These are phyloP conservation scores for Carex parvula DNA, from an alignment of 176 grass and related monocot species.

Conservation along the genomic window DNA sequence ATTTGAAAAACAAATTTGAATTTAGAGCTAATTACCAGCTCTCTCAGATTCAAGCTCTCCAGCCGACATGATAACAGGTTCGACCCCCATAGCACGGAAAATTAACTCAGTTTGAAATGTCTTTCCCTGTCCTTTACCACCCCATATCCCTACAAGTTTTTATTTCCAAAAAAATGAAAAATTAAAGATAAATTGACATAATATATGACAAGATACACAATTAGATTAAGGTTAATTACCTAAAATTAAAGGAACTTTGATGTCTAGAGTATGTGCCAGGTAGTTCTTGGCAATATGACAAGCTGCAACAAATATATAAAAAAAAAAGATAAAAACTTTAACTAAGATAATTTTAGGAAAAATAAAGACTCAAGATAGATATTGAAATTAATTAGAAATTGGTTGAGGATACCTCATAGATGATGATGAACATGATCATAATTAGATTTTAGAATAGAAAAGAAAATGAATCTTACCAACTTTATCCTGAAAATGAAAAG, in stretches of 20 bases:
- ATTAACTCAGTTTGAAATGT: conserved; percentile 98
- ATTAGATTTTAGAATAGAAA: neutral
- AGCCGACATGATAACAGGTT: conserved; percentile 93
- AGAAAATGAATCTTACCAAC: conserved; percentile 56
- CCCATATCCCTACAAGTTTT: conserved; percentile 73
- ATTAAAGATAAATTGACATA: conserved; percentile 4
- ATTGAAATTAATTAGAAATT: neutral
- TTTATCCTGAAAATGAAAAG: conserved; percentile 66
- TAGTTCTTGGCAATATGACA: conserved; percentile 96
- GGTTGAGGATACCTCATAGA: neutral
- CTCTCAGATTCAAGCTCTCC: conserved; percentile 91
- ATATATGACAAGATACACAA: conserved; percentile 20
- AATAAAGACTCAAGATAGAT: neutral
- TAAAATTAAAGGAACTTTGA: conserved; percentile 83
- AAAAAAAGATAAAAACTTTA: conserved; percentile 17
- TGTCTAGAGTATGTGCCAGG: conserved; percentile 54
- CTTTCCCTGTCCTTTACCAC: conserved; percentile 95
- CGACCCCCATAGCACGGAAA: conserved; percentile 83
- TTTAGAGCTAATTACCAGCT: conserved; percentile 44
- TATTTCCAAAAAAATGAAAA: conserved; percentile 7
- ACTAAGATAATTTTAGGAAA: conserved; percentile 5
- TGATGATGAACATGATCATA: neutral
- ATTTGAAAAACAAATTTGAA: no score
- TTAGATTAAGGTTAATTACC: conserved; percentile 35
- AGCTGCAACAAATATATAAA: conserved; percentile 44